These are phyloP conservation scores for Anacardium occidentale DNA, from an alignment of 345 rosid species.

Conservation along the genomic window DNA sequence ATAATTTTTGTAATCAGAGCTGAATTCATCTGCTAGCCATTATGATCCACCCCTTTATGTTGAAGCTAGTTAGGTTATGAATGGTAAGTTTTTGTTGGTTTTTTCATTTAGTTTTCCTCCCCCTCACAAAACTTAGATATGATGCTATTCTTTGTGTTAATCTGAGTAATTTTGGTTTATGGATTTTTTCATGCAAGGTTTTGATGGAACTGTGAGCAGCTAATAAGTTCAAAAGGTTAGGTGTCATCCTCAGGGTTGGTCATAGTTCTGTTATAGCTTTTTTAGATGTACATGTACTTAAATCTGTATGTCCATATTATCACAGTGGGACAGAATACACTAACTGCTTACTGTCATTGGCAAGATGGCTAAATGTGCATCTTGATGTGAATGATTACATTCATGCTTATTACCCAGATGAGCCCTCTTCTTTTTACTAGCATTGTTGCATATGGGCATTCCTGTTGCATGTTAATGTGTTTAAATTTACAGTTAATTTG, in stretches of 20 bases:
- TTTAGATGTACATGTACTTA: constrained; percentile 3
- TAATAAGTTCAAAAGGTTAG: constrained; percentile 4
- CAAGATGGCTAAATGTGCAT: constrained; percentile 6
- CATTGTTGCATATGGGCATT: too few relatives aligned
- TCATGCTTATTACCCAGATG: neutral
- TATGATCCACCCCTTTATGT: constrained; percentile 34
- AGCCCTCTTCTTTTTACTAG: neutral
- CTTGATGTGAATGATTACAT: neutral
- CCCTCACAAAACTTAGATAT: neutral
- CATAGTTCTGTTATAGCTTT: neutral
- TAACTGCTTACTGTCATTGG: neutral
- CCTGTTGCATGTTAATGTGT: too few relatives aligned
- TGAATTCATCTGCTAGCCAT: constrained; percentile 37
- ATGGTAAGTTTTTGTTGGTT: constrained; percentile 27
- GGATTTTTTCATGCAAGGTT: constrained; percentile 31
- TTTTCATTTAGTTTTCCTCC: neutral
- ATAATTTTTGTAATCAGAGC: constrained; percentile 34
- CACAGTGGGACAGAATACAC: neutral
- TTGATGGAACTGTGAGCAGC: constrained; percentile 19
- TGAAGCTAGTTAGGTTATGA: constrained; percentile 26
- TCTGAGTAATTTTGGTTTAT: constrained; percentile 5
- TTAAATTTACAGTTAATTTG: too few relatives aligned
- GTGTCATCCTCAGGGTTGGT: neutral
- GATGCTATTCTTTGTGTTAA: constrained; percentile 7
- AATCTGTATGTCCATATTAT: constrained; percentile 17